A percentile compares a stretch with the other conserved stretches of the same genome.
Conservation (phyloP, 2,329 filamentous ascomycete species). For the Xylariaceae sp. region DNA sequence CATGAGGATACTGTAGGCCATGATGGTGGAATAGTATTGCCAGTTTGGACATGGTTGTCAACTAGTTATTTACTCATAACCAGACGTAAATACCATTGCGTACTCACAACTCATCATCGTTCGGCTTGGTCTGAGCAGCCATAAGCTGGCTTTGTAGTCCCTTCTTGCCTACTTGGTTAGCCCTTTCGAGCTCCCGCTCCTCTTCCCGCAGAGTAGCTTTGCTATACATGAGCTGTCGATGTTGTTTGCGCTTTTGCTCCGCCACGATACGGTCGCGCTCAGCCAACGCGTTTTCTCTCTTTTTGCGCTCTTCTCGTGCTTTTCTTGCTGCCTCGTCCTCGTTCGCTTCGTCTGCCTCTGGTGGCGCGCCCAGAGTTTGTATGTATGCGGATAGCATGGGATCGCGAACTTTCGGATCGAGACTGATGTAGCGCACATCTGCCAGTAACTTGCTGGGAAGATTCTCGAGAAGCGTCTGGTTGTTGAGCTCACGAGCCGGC, state of each 20-base stretch:
- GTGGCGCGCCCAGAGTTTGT: constrained; percentile 55
- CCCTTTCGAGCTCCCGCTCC: constrained; percentile 61
- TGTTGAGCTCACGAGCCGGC: constrained; percentile 55
- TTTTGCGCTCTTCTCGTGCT: constrained; percentile 45
- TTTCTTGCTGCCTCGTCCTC: constrained; percentile 49
- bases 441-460: constrained; percentile 59
- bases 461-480: constrained; percentile 47
- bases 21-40: constrained; percentile 2
- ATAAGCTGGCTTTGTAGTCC: constrained; percentile 58
- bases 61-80: not conserved
- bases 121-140: constrained; percentile 25
- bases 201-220: constrained; percentile 59
- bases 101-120: constrained; percentile 3
- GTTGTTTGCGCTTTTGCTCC: constrained; percentile 57
- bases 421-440: constrained; percentile 65
- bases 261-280: constrained; percentile 59
- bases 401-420: constrained; percentile 57
- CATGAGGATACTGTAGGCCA: not conserved
- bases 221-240: constrained; percentile 54
- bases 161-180: constrained; percentile 63
- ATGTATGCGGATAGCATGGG: constrained; percentile 62
- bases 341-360: constrained; percentile 40
- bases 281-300: constrained; percentile 61
- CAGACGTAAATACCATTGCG: not conserved
- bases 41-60: constrained; percentile 4